A percentile compares a stretch with the other conserved stretches of the same genome.
Evolutionary conservation across 2,329 filamentous ascomycete species (phyloP).

Genomic region (Huntiella omanensis): DNA sequence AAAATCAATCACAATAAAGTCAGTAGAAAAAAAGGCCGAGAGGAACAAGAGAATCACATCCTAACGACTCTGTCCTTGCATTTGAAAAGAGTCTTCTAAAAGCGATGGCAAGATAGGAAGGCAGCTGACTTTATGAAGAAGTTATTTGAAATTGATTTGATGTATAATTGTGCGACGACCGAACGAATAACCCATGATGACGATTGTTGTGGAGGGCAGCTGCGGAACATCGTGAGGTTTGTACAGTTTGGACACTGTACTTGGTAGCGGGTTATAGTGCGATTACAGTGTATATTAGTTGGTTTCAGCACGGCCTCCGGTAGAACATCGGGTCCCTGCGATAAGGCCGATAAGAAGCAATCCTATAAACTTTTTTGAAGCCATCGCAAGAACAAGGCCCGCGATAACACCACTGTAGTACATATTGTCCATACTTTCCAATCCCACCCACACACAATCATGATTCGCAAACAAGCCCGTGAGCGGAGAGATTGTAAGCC

Average conservation of each 20-base stretch:
- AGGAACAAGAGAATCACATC: slow-evolving; percentile 10
- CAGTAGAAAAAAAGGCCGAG: slow-evolving; percentile 5
- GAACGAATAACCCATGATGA: too few species aligned
- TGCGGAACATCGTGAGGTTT: too few species aligned
- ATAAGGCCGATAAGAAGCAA: slow-evolving; percentile 3
- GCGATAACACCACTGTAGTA: too few species aligned
- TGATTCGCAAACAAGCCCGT: slow-evolving; percentile 21
- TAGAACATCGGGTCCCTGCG: background rate
- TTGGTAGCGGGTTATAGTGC: too few species aligned
- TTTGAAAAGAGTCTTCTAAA: background rate
- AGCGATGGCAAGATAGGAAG: background rate
- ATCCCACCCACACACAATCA: slow-evolving; percentile 7
- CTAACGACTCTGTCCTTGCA: slow-evolving; percentile 7
- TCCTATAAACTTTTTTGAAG: slow-evolving; percentile 11
- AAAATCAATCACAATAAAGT: background rate
- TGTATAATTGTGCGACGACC: too few species aligned
- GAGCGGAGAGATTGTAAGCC: slow-evolving; percentile 22
- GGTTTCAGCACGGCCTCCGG: background rate
- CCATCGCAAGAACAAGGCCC: background rate
- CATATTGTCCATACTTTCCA: background rate
- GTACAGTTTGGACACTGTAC: too few species aligned
- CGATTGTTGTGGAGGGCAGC: too few species aligned
- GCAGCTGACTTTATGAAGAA: too few species aligned
- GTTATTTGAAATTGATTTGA: too few species aligned
- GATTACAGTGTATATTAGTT: too few species aligned